These are phyloP conservation scores for Amanita pseudoporphyria DNA, from an alignment of 768 basidiomycete genomes.

Conservation along the genomic window DNA sequence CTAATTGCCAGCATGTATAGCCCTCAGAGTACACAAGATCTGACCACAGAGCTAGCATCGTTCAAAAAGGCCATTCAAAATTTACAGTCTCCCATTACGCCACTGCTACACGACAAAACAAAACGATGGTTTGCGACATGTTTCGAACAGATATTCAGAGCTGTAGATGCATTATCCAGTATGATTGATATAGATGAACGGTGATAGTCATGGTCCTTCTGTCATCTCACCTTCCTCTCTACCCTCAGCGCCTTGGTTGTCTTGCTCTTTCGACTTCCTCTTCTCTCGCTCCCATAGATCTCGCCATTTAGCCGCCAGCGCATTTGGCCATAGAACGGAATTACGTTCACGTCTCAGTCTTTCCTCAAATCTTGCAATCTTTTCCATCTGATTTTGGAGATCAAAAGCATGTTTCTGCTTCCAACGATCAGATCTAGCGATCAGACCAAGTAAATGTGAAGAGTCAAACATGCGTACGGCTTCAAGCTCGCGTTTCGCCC, in stretches of 20 bases:
- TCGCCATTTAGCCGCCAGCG: conserved; percentile 47
- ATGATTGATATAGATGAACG: background rate
- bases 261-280: conserved; percentile 23
- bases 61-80: conserved; percentile 27
- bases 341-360: conserved; percentile 38
- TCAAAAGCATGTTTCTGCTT: conserved; percentile 43
- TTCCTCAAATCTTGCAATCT: conserved; percentile 56
- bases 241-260: conserved; percentile 20
- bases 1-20: conserved; percentile 56
- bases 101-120: conserved; percentile 18
- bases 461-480: conserved; percentile 32
- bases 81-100: conserved; percentile 23
- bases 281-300: conserved; percentile 38
- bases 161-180: conserved; percentile 15
- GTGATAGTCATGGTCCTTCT: background rate
- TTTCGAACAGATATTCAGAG: conserved; percentile 49
- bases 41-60: conserved; percentile 28
- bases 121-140: conserved; percentile 57
- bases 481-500: conserved; percentile 44
- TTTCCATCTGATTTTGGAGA: conserved; percentile 49
- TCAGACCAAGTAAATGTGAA: background rate
- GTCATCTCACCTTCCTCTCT: conserved; percentile 32
- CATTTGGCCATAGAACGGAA: conserved; percentile 51
- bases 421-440: background rate
- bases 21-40: conserved; percentile 41